Conservation (phyloP, 495 filamentous ascomycete species). For the Lichina pygmaea region DNA sequence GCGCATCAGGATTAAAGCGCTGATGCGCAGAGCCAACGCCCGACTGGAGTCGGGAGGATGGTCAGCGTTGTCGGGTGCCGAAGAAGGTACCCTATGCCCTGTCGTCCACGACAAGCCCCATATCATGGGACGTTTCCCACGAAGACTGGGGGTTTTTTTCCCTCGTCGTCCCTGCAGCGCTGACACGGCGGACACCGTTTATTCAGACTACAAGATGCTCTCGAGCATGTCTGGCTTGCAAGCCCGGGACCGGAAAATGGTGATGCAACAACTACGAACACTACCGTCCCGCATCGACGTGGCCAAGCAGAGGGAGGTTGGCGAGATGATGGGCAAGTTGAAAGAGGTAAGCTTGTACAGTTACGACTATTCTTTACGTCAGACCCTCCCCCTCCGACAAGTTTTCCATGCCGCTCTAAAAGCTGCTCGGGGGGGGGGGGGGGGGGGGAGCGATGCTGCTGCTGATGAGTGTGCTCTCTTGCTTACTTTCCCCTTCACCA, state of each 20-base stretch:
- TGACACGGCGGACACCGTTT: not conserved
- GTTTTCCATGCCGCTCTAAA: too few species aligned
- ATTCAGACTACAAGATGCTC: slow-evolving; percentile 12
- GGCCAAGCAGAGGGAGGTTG: slow-evolving; percentile 65
- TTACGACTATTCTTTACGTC: too few species aligned
- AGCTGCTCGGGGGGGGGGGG: too few species aligned
- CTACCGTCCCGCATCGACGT: slow-evolving; percentile 40
- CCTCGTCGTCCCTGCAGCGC: not conserved
- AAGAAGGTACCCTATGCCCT: slow-evolving; percentile 18
- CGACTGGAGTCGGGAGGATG: slow-evolving; percentile 44
- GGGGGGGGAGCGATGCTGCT: not conserved
- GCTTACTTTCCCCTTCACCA: not conserved
- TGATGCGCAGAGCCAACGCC: slow-evolving; percentile 63
- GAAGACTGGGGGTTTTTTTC: too few species aligned
- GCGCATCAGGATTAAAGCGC: slow-evolving; percentile 59
- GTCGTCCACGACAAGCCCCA: not conserved
- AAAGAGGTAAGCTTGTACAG: slow-evolving; percentile 36
- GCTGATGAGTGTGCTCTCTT: not conserved
- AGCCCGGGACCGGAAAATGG: slow-evolving; percentile 32
- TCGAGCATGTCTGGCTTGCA: slow-evolving; percentile 23
- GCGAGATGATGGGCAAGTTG: slow-evolving; percentile 89
- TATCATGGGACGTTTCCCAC: too few species aligned
- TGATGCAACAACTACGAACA: slow-evolving; percentile 31
- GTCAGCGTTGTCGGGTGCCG: slow-evolving; percentile 54
- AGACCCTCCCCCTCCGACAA: too few species aligned